phyloP scores from a whole-genome alignment of 805 yeast species.

The Candida ovalis region DNA sequence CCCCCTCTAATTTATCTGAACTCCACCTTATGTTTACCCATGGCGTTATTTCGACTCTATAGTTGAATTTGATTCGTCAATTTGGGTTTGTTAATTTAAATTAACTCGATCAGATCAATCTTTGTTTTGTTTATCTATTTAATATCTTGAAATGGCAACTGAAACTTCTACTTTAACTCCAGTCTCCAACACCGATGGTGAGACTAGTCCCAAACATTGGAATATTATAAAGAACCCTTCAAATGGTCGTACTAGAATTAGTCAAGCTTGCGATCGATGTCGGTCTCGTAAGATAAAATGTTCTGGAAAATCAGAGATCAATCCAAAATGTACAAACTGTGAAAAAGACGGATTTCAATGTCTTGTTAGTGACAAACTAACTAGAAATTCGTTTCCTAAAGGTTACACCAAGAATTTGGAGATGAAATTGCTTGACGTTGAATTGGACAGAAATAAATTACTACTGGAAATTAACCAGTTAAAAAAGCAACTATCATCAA shows the following conservation, averaged over 20 bases:
- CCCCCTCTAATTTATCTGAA: background rate
- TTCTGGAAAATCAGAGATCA: conserved; percentile 51
- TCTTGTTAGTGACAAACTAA: conserved; percentile 66
- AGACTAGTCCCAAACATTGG: conserved; percentile 19
- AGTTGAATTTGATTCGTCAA: no score
- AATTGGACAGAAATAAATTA: conserved; percentile 47
- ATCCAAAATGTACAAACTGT: conserved; percentile 66
- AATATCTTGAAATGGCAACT: background rate
- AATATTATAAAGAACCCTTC: conserved; percentile 33
- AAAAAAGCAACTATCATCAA: conserved; percentile 13
- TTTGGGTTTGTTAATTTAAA: no score
- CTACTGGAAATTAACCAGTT: conserved; percentile 32
- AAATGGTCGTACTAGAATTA: conserved; percentile 45
- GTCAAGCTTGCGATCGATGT: conserved; percentile 83
- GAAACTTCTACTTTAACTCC: background rate
- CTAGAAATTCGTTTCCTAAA: conserved; percentile 75
- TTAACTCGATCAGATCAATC: no score
- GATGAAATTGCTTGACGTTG: conserved; percentile 54
- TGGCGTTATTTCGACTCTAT: background rate
- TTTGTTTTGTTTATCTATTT: no score
- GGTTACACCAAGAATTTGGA: conserved; percentile 79
- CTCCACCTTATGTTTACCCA: conserved; percentile 3
- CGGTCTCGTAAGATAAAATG: conserved; percentile 74
- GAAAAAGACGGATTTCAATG: conserved; percentile 62
- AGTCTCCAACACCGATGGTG: background rate